phyloP scores from a whole-genome alignment of 169 alveolate genomes.

The Eimeria sp. region DNA sequence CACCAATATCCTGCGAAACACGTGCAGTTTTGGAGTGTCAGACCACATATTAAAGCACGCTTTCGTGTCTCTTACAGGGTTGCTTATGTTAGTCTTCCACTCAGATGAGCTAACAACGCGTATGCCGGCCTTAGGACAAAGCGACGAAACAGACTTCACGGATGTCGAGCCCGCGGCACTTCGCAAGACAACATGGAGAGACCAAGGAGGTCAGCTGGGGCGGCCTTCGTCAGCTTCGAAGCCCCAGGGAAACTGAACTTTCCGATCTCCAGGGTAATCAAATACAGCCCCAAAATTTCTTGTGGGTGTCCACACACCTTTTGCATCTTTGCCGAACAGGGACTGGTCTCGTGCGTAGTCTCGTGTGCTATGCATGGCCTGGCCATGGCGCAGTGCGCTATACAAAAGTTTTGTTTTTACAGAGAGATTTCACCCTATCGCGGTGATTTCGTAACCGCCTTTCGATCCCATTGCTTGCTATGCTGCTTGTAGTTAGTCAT shows the following conservation, averaged over 20 bases:
- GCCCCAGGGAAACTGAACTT: slow-evolving; percentile 33
- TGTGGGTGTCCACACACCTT: neutral
- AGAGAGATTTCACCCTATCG: neutral
- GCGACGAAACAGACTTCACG: slow-evolving; percentile 63
- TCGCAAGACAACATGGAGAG: slow-evolving; percentile 72
- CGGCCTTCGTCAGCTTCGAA: slow-evolving; percentile 31
- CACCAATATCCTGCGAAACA: slow-evolving; percentile 90
- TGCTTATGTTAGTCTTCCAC: slow-evolving; percentile 78
- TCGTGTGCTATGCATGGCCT: neutral
- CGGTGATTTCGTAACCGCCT: neutral
- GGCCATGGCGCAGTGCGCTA: neutral
- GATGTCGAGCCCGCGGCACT: slow-evolving; percentile 65
- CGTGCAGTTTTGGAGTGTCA: slow-evolving; percentile 92
- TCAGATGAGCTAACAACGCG: slow-evolving; percentile 79
- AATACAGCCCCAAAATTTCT: neutral
- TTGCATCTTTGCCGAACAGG: neutral
- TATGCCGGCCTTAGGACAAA: slow-evolving; percentile 80
- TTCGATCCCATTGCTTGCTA: neutral
- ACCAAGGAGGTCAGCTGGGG: slow-evolving; percentile 42
- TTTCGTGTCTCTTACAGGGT: slow-evolving; percentile 85
- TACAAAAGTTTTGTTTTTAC: neutral
- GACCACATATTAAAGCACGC: slow-evolving; percentile 88
- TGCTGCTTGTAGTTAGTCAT: neutral
- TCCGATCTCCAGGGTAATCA: neutral
- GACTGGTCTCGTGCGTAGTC: neutral